Conservation (phyloP, 768 basidiomycete genomes). For the Mycena albidolilacea region DNA sequence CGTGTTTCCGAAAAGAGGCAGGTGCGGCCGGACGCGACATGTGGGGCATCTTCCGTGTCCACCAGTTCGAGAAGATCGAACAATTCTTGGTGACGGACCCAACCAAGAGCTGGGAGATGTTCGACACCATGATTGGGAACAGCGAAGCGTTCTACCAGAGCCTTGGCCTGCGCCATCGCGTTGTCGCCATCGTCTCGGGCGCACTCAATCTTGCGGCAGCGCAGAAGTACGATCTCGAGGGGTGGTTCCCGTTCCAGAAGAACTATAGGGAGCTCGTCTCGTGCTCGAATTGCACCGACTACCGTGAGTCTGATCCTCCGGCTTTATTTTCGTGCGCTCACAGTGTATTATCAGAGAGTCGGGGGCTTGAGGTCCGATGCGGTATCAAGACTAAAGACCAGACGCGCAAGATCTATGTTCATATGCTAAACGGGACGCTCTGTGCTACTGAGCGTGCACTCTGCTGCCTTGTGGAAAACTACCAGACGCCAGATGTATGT, state of each 20-base stretch:
- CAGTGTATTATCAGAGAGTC: conserved; percentile 76
- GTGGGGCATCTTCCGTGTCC: conserved; percentile 99
- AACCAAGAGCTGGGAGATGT: conserved; percentile 94
- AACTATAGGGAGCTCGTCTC: conserved; percentile 98
- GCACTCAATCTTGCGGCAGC: conserved; percentile 97
- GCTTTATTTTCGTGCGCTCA: neutral
- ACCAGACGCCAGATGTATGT: conserved; percentile 93
- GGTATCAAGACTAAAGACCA: conserved; percentile 94
- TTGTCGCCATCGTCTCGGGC: conserved; percentile 96
- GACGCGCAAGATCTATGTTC: conserved; percentile 92
- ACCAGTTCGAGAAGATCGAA: conserved; percentile 99
- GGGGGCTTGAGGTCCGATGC: conserved; percentile 93
- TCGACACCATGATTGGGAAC: conserved; percentile 90
- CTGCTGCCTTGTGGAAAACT: conserved; percentile 98
- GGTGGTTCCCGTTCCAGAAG: conserved; percentile 99
- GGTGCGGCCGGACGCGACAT: conserved; percentile 97
- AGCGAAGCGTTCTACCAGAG: conserved; percentile 98
- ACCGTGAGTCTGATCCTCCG: conserved; percentile 75
- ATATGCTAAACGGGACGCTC: conserved; percentile 99
- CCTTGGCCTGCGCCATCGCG: conserved; percentile 91
- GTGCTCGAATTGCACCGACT: conserved; percentile 99
- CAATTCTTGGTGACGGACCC: conserved; percentile 97
- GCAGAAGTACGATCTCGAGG: conserved; percentile 98
- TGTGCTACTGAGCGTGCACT: conserved; percentile 97
- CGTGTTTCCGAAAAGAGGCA: conserved; percentile 99